Percentiles rank a stretch among this genome's conserved stretches.
These are phyloP conservation scores for Kalaharituber pfeilii DNA, from an alignment of 2,329 filamentous ascomycete species.

Conservation along the genomic window DNA sequence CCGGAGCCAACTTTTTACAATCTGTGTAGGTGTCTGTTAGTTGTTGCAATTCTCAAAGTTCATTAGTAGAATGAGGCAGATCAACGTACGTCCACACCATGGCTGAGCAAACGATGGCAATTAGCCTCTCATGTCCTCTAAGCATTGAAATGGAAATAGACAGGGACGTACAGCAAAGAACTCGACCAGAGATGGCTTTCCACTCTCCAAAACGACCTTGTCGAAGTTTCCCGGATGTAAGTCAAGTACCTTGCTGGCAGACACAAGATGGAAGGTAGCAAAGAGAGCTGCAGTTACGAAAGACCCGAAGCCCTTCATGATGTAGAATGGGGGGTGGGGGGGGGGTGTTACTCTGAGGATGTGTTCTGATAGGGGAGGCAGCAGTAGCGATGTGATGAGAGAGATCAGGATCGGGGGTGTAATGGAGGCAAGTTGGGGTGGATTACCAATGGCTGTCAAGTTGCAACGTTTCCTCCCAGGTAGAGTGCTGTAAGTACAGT, in stretches of 20 bases:
- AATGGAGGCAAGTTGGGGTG: too few relatives aligned
- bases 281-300: constrained; percentile 11
- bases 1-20: constrained; percentile 22
- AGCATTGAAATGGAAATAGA: not conserved
- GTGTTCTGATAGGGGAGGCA: too few relatives aligned
- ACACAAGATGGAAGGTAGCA: constrained; percentile 32
- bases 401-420: too few relatives aligned
- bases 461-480: too few relatives aligned
- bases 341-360: too few relatives aligned
- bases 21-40: too few relatives aligned
- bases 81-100: constrained; percentile 24
- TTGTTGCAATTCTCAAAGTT: not conserved
- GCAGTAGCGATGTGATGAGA: too few relatives aligned
- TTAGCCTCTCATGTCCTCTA: not conserved
- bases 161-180: constrained; percentile 54
- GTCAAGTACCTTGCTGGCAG: constrained; percentile 71
- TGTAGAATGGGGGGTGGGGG: constrained; percentile 29
- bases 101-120: constrained; percentile 16
- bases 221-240: constrained; percentile 86
- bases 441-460: too few relatives aligned
- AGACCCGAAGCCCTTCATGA: constrained; percentile 31
- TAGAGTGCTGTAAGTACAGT: too few relatives aligned
- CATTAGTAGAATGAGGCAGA: too few relatives aligned
- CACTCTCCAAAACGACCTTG: constrained; percentile 67
- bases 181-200: constrained; percentile 89